These are phyloP conservation scores for Xylaria grammica DNA, from an alignment of 495 filamentous ascomycete species.

Conservation along the genomic window DNA sequence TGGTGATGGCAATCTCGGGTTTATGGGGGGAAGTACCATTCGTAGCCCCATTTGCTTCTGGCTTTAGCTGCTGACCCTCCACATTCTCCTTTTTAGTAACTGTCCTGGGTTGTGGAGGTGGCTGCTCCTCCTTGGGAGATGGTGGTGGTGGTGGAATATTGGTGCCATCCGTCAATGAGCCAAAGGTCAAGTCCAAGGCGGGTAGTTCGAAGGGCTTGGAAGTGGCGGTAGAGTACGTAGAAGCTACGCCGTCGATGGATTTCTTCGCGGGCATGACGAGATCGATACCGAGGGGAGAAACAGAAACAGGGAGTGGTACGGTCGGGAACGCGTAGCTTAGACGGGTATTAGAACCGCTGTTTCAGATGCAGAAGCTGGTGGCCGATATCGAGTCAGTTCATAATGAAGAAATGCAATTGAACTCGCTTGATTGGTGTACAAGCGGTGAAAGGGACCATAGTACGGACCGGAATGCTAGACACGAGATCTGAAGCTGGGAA, in stretches of 20 bases:
- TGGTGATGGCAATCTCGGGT: constrained; percentile 35
- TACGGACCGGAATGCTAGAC: constrained; percentile 17
- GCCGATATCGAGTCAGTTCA: constrained; percentile 11
- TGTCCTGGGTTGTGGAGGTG: constrained; percentile 42
- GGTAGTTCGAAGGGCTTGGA: constrained; percentile 59
- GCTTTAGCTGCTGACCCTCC: constrained; percentile 18
- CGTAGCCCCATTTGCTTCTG: constrained; percentile 32
- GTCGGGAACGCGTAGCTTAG: not conserved
- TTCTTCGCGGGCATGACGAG: constrained; percentile 31
- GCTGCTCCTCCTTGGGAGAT: constrained; percentile 52
- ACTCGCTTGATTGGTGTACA: not conserved
- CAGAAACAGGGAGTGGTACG: not conserved
- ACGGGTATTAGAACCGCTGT: not conserved
- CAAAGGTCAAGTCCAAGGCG: constrained; percentile 55
- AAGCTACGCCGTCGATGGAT: constrained; percentile 26
- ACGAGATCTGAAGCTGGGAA: not conserved
- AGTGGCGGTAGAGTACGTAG: constrained; percentile 26
- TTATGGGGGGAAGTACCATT: constrained; percentile 45
- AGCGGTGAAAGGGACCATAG: not conserved
- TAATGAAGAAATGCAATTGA: not conserved
- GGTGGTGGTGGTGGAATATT: constrained; percentile 60
- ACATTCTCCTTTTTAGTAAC: constrained; percentile 20
- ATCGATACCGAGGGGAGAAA: not conserved
- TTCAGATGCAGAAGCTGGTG: constrained; percentile 1
- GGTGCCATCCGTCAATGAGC: constrained; percentile 61